Percentiles rank a stretch among this genome's conserved stretches.
Evolutionary conservation across 129 eudicot genomes (phyloP).

Genomic region (Flaveria linearis): DNA sequence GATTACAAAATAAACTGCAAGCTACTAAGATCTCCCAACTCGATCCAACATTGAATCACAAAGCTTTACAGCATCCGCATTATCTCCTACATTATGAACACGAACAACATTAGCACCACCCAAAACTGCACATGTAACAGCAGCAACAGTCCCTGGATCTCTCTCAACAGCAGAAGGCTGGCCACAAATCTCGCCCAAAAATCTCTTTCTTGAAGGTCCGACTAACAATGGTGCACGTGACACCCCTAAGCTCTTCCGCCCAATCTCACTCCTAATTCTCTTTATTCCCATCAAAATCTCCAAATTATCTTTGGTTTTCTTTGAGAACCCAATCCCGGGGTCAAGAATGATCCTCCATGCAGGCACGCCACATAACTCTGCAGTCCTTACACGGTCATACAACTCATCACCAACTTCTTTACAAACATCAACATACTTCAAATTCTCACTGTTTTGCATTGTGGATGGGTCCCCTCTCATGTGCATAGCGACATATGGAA

Average conservation of each 20-base stretch:
- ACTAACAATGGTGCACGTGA: conserved; percentile 70
- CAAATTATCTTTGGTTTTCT: conserved; percentile 73
- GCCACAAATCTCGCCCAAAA: conserved; percentile 75
- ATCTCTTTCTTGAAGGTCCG: conserved; percentile 88
- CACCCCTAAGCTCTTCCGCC: conserved; percentile 62
- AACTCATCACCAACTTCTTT: conserved; percentile 71
- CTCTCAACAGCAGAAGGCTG: conserved; percentile 58
- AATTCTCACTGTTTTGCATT: conserved; percentile 77
- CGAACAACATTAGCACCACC: conserved; percentile 87
- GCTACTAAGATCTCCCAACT: conserved; percentile 22
- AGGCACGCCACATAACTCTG: conserved; percentile 83
- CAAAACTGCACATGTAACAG: conserved; percentile 64
- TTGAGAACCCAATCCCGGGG: conserved; percentile 94
- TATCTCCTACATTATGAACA: conserved; percentile 78
- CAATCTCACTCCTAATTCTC: conserved; percentile 65
- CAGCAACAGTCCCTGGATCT: conserved; percentile 80
- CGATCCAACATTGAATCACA: conserved; percentile 72
- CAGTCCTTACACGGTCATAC: conserved; percentile 46
- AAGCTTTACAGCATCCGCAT: conserved; percentile 67
- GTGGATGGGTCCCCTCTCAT: conserved; percentile 90
- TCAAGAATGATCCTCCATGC: conserved; percentile 86
- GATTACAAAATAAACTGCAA: not conserved
- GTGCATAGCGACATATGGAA: conserved; percentile 82
- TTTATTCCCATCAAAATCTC: conserved; percentile 64
- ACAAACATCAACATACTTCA: conserved; percentile 68